Base-by-base conservation (phyloP, 1,284 basidiomycete genomes). In the Puccinia horiana region DNA sequence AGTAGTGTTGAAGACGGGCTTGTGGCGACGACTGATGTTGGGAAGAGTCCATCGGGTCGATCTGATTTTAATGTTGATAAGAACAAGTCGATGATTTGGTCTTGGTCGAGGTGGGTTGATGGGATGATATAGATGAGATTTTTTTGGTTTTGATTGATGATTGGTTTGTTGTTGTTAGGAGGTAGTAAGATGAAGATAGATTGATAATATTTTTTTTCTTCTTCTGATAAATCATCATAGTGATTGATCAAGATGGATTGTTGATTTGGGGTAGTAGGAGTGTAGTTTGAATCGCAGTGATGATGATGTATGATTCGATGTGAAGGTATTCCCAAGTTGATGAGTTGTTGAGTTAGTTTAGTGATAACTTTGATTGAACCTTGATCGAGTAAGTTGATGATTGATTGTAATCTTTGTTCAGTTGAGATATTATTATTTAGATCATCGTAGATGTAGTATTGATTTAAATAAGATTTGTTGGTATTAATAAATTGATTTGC, bases 41-140 rank as follows among this genome's bases (percentile, higher is more conserved):
- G 93, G 88, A 94, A 96, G 63, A 99, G 90, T 26, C 94, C 94
- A 86, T 99, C 97, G 2, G 92, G 89, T 75, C 97, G 91, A 88
- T 99, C 97, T 1, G 95, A 94, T 26, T 89, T 88, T 78, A 98
- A 88, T 1, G 92, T 90, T 0, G 94, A 91, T 75, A 95, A 90
- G 89, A 96, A 96, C 23, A 92, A 16, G 37, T 47, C 78, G 8
- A 72, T 47, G 29, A 81, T 3, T 14, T 52, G 32, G 42, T 72
- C 37, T 26, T 58, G 18, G 35, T 49, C 42, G 8, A 54, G 40
- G 9, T 70, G 26, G 14, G 70, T 18, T 20, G 67, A 74, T 37
- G 18, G 54, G 11, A 81, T 58, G 40, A 81, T 18, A 18, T 74
- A 29, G 23, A 81, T 37, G 29, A 49, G 26, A 52, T 72, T 56